Evolutionary conservation across 2,329 filamentous ascomycete species (phyloP), one percentile per base, ranked within the genome.

Genomic region (Pyrenochaeta sp.): DNA sequence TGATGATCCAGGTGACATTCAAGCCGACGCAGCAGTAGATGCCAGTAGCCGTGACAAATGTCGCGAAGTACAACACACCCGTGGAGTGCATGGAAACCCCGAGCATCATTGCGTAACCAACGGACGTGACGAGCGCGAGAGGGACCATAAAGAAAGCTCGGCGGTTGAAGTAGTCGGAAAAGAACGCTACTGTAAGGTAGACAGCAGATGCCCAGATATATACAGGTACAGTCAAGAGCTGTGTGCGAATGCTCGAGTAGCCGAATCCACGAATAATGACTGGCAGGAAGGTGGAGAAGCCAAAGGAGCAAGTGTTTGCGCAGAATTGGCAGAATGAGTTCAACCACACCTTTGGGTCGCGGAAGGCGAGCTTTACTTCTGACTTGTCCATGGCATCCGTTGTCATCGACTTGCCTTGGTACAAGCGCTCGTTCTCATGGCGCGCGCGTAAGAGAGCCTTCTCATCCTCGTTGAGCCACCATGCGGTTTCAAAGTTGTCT

Each of bases 321-420:
- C 54, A 62, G 50, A 67, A 67, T 30, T 86, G 84, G 76, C 85
- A 86, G 81, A 27, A 78, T 67, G 4, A 82, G 81, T 68, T 83
- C 84, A 48, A 82, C 80, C 66, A 83, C 80, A 74, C 83, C 85
- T 77, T 85, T 81, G 67, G 85, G 34, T 62, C 59, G 42, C 39
- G 47, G 93, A 97, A 77, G 89, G 92, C 2, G 84, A 95, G 50
- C 88, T 91, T 67, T 91, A 97, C 73, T 94, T 92, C 78, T 92
- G 90, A 61, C 90, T 93, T 71, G 91, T 97, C 45, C 94, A 98
- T 77, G 86, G 93, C 70, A 88, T 98, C 59, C 94, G 97, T 69
- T 90, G 91, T 56, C 85, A 89, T 63, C 88, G 91, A 68, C 34
- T 68, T 28, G 77, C 77, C 62, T 75, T 80, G 72, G 83, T 80